Conservation (phyloP, 1,284 basidiomycete genomes). For the Phellopilus nigrolimitatus region DNA sequence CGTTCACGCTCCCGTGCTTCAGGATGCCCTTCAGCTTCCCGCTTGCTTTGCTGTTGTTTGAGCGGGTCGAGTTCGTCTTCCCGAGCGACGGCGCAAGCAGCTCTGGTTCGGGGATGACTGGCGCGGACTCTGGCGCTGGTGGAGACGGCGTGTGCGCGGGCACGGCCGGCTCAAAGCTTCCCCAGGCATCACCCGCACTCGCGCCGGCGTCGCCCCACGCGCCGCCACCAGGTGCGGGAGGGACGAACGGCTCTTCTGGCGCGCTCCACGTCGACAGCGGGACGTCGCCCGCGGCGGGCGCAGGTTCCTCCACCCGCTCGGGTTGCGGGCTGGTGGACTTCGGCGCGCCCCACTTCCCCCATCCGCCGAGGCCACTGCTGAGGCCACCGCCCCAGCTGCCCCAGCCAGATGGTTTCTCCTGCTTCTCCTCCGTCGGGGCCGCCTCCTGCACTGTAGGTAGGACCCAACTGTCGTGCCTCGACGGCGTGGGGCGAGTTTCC, state of each 20-base stretch:
- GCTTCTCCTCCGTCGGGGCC: background rate
- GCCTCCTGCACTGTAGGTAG: constrained; percentile 2
- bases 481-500: too few species aligned
- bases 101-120: constrained; percentile 5
- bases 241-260: constrained; percentile 6
- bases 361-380: constrained; percentile 1
- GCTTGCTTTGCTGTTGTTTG: background rate
- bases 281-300: background rate
- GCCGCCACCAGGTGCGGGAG: background rate
- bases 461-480: constrained; percentile 1
- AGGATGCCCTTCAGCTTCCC: constrained; percentile 12
- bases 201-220: constrained; percentile 1
- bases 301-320: too few species aligned
- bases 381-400: constrained; percentile 5
- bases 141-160: background rate
- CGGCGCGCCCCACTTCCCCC: background rate
- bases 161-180: background rate
- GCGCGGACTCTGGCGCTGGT: background rate
- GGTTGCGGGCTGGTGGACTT: too few species aligned
- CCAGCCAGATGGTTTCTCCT: background rate
- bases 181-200: background rate
- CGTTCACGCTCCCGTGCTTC: constrained; percentile 8
- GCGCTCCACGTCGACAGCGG: constrained; percentile 5
- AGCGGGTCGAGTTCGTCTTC: constrained; percentile 1
- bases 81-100: background rate